Conservation (phyloP, 2,329 filamentous ascomycete genomes). For the Acephala macrosclerotiorum region DNA sequence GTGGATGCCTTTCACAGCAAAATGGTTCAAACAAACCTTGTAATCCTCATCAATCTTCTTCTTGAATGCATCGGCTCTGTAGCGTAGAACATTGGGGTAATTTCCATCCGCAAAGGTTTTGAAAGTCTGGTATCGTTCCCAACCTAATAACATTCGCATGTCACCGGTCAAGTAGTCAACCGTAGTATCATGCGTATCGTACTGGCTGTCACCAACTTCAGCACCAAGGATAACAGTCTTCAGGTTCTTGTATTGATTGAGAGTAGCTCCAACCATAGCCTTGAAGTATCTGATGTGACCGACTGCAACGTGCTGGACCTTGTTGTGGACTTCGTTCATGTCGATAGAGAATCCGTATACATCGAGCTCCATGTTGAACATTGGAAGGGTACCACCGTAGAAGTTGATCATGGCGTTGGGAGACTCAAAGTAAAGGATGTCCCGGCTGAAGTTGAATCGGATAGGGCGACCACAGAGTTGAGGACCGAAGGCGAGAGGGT, state of each 20-base stretch:
- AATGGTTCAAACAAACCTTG: not conserved
- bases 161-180: not conserved
- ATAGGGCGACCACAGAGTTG: constrained; percentile 4
- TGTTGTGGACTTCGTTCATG: not conserved
- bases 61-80: not conserved
- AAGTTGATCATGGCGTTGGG: not conserved
- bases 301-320: not conserved
- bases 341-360: not conserved
- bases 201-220: not conserved
- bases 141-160: not conserved
- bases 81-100: not conserved
- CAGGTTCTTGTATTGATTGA: not conserved
- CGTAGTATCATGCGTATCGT: not conserved
- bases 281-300: not conserved
- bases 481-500: not conserved
- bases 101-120: not conserved
- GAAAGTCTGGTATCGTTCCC: not conserved
- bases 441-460: not conserved
- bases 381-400: not conserved
- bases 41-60: not conserved
- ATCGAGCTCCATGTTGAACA: not conserved
- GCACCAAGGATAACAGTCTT: constrained; percentile 1
- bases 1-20: not conserved
- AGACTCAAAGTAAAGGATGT: not conserved
- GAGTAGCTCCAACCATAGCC: not conserved